Evolutionary conservation across 2,329 filamentous ascomycete species (phyloP).

Genomic region (Paraphoma chrysanthemicola): DNA sequence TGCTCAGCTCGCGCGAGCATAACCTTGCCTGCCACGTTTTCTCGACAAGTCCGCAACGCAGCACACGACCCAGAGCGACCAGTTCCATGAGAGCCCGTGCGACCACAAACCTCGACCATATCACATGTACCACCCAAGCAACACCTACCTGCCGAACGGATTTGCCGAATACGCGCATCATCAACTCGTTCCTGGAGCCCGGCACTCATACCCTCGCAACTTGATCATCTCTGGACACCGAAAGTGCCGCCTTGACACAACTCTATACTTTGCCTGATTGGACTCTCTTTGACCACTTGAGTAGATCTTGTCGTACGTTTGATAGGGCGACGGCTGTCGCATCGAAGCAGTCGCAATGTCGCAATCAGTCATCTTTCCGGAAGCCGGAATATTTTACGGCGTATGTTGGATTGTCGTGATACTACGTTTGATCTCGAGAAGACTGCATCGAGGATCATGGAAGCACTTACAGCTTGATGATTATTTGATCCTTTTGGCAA

Average conservation of each 20-base stretch:
- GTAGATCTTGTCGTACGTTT: not conserved
- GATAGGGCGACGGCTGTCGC: not conserved
- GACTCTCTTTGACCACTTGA: not conserved
- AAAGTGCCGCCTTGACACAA: not conserved
- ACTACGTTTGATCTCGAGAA: constrained; percentile 35
- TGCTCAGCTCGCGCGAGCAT: not conserved
- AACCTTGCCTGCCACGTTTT: not conserved
- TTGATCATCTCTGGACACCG: not conserved
- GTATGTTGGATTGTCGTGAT: constrained; percentile 44
- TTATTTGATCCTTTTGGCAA: constrained; percentile 43
- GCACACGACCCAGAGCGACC: not conserved
- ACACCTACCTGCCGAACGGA: not conserved
- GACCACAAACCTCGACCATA: not conserved
- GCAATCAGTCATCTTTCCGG: constrained; percentile 43
- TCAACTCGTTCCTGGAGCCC: not conserved
- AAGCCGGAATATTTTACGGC: constrained; percentile 42
- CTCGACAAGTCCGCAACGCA: constrained; percentile 4
- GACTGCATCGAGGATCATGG: constrained; percentile 41
- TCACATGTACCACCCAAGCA: not conserved
- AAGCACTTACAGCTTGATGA: constrained; percentile 44
- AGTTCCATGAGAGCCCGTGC: not conserved
- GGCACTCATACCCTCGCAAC: not conserved
- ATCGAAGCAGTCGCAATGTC: constrained; percentile 5
- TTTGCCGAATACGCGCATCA: not conserved
- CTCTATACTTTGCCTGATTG: not conserved